Conservation (phyloP, 1,139 yeast genomes). For the Suhomyces choctaworum region DNA sequence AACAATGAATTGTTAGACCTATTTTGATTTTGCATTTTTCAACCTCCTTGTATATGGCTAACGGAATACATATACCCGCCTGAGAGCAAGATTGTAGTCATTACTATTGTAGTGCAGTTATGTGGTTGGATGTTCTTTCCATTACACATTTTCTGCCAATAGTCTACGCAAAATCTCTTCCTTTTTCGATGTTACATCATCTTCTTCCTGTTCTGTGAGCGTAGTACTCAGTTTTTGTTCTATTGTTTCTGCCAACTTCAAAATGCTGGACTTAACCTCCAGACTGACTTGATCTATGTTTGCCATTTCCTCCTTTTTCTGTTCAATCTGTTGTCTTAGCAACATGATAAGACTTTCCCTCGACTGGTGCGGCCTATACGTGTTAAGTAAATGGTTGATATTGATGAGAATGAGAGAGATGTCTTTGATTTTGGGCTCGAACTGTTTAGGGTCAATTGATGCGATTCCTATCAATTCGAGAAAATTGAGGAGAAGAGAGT, state of each 20-base stretch:
- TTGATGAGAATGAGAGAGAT: conserved; percentile 74
- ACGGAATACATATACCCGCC: no score
- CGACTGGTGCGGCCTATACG: conserved; percentile 87
- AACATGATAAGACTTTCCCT: conserved; percentile 76
- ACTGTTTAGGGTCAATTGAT: conserved; percentile 65
- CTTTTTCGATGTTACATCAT: neutral
- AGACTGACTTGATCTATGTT: conserved; percentile 48
- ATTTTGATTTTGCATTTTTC: conserved; percentile 46
- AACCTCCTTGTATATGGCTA: no score
- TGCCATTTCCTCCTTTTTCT: conserved; percentile 53
- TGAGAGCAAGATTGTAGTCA: no score
- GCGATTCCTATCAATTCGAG: conserved; percentile 75
- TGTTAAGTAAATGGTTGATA: conserved; percentile 79
- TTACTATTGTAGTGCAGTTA: neutral
- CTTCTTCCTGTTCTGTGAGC: neutral
- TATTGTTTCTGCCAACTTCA: conserved; percentile 21
- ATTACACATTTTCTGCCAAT: conserved; percentile 7
- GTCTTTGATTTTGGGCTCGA: conserved; percentile 66
- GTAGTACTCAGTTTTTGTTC: conserved; percentile 1
- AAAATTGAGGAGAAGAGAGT: conserved; percentile 68
- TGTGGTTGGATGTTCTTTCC: no score
- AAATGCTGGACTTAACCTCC: conserved; percentile 45
- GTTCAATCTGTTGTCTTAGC: conserved; percentile 61
- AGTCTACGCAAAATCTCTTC: conserved; percentile 4
- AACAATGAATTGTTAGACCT: conserved; percentile 58